A percentile compares a stretch with the other conserved stretches of the same genome.
Conservation (phyloP, 2,329 filamentous ascomycete species). For the Cercospora beticola region DNA sequence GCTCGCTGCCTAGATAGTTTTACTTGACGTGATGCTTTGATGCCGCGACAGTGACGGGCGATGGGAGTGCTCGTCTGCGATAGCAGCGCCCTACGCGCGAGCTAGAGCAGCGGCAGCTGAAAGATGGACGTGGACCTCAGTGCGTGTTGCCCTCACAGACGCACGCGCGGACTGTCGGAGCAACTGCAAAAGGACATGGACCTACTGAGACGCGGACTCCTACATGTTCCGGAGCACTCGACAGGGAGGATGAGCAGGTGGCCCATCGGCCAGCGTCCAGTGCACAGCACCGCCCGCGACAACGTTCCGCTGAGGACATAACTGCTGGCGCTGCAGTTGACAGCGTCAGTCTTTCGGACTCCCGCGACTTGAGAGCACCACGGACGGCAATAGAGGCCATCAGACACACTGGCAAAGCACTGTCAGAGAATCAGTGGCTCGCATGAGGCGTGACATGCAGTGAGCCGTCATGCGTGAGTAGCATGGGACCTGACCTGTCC, state of each 20-base stretch:
- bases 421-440: not conserved
- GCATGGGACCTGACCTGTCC: not conserved
- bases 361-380: not conserved
- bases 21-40: conserved; percentile 1
- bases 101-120: not conserved
- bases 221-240: not conserved
- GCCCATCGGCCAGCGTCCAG: not conserved
- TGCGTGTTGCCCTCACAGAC: not conserved
- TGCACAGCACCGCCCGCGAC: not conserved
- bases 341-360: not conserved
- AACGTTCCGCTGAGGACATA: not conserved
- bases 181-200: not conserved
- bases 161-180: not conserved
- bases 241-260: not conserved
- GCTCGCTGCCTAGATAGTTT: conserved; percentile 8
- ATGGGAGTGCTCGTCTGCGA: not conserved
- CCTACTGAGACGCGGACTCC: not conserved
- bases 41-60: not conserved
- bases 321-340: not conserved
- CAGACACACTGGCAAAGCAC: not conserved
- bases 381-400: not conserved
- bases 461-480: conserved; percentile 1
- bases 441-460: conserved; percentile 6
- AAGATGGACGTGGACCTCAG: not conserved
- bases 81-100: conserved; percentile 3